These are phyloP conservation scores for Graphilbum fragrans DNA, from an alignment of 2,329 filamentous ascomycete genomes.

Conservation along the genomic window DNA sequence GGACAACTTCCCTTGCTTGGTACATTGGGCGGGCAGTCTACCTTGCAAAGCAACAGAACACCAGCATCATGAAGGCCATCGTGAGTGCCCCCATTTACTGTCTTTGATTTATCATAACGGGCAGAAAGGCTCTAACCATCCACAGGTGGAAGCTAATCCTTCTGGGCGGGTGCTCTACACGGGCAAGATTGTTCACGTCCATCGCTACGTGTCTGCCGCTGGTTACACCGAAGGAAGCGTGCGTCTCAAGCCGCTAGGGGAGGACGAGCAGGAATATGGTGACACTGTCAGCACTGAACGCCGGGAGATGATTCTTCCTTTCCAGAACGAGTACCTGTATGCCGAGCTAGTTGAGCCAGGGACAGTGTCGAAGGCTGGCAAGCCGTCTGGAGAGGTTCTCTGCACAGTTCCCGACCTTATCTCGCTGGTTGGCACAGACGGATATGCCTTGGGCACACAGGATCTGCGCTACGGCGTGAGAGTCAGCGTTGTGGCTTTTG, in stretches of 20 bases:
- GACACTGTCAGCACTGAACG: neutral
- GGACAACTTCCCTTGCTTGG: slow-evolving; percentile 24
- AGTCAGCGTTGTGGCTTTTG: neutral
- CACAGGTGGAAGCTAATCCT: slow-evolving; percentile 26
- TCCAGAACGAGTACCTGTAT: neutral
- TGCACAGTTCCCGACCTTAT: neutral
- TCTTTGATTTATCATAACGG: too few relatives aligned
- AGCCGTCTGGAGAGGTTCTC: slow-evolving; percentile 8
- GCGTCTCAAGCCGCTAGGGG: neutral
- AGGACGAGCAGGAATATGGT: neutral
- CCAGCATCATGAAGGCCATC: slow-evolving; percentile 33
- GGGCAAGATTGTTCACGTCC: slow-evolving; percentile 37
- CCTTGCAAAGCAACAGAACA: slow-evolving; percentile 26
- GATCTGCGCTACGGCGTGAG: neutral
- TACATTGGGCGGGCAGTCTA: slow-evolving; percentile 29
- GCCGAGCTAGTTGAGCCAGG: slow-evolving; percentile 13
- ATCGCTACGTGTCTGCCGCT: neutral
- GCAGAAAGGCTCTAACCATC: too few relatives aligned
- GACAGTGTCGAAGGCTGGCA: slow-evolving; percentile 14
- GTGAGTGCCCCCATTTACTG: too few relatives aligned
- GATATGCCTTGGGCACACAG: neutral
- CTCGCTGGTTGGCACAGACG: neutral
- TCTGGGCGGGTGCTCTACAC: slow-evolving; percentile 33
- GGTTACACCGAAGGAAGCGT: neutral
- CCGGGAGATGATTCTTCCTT: slow-evolving; percentile 3